Percentiles rank a stretch among this genome's conserved stretches.
Evolutionary conservation across 2,329 filamentous ascomycete genomes (phyloP).

Genomic region (Aspergillus thermomutatus): DNA sequence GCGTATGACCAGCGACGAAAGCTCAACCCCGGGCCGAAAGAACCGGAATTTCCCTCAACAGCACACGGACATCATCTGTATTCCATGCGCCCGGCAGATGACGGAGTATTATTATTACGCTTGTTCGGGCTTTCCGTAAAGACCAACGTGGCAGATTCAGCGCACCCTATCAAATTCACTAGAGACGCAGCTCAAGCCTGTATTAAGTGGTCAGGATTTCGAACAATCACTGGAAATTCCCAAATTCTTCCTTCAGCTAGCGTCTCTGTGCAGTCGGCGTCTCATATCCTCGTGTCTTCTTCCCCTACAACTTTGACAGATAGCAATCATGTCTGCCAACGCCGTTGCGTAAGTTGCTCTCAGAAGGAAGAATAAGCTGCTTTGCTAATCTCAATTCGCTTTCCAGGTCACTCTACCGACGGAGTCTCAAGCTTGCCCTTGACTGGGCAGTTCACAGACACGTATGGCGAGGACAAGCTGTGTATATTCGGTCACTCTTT

Average conservation of each 20-base stretch:
- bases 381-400: conserved; percentile 22
- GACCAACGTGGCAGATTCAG: conserved; percentile 24
- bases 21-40: conserved; percentile 24
- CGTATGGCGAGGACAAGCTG: conserved; percentile 90
- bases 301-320: not conserved
- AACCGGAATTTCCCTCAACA: conserved; percentile 27
- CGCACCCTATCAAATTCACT: conserved; percentile 1
- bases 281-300: not conserved
- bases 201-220: not conserved
- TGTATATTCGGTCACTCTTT: conserved; percentile 93
- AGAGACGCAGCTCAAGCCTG: not conserved
- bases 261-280: not conserved
- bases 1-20: conserved; percentile 5
- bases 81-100: conserved; percentile 23
- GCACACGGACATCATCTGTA: not conserved
- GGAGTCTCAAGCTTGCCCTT: conserved; percentile 85
- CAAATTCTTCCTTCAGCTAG: not conserved
- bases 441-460: conserved; percentile 94
- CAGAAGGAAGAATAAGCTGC: conserved; percentile 3
- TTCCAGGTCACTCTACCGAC: conserved; percentile 73
- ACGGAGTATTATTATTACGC: conserved; percentile 36
- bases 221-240: not conserved
- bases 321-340: conserved; percentile 33
- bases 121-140: conserved; percentile 14
- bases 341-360: conserved; percentile 35